These are phyloP conservation scores for Trichoderma atroviride DNA, from an alignment of 2,329 filamentous ascomycete genomes.

Conservation along the genomic window DNA sequence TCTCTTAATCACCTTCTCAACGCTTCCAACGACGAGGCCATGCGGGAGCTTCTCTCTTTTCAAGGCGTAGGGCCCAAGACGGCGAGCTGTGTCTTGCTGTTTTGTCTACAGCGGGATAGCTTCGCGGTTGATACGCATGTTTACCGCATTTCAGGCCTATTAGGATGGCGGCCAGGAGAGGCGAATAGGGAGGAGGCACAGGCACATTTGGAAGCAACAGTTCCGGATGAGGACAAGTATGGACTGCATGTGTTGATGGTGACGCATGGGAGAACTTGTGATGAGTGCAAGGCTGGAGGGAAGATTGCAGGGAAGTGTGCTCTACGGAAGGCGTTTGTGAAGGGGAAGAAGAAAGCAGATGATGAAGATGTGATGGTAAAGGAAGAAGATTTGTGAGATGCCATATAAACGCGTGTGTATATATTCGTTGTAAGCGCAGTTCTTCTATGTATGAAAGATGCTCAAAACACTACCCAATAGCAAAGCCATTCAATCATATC, in stretches of 20 bases:
- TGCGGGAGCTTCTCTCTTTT: slow-evolving; percentile 54
- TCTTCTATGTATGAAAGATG: slow-evolving; percentile 11
- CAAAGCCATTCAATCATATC: not conserved
- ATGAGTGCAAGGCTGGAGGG: slow-evolving; percentile 50
- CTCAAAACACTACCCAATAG: not conserved
- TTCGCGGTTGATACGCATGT: slow-evolving; percentile 60
- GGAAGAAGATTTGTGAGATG: not conserved
- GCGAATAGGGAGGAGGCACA: slow-evolving; percentile 51
- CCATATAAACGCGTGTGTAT: not conserved
- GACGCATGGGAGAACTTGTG: slow-evolving; percentile 50
- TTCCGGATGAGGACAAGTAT: slow-evolving; percentile 55
- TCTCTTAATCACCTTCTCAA: slow-evolving; percentile 54
- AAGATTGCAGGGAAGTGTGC: slow-evolving; percentile 45
- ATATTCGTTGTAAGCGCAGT: not conserved
- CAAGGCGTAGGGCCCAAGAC: slow-evolving; percentile 58
- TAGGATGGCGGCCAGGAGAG: slow-evolving; percentile 51
- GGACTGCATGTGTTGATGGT: slow-evolving; percentile 53
- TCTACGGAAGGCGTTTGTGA: slow-evolving; percentile 45
- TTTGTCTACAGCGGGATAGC: slow-evolving; percentile 50
- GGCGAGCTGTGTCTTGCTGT: slow-evolving; percentile 55
- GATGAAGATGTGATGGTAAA: not conserved
- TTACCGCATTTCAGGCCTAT: slow-evolving; percentile 50
- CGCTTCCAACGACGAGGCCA: slow-evolving; percentile 49
- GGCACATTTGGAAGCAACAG: slow-evolving; percentile 51
- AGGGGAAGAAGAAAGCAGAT: slow-evolving; percentile 29